phyloP scores from a whole-genome alignment of 2,329 filamentous ascomycete species.

The Apiospora sp. region DNA sequence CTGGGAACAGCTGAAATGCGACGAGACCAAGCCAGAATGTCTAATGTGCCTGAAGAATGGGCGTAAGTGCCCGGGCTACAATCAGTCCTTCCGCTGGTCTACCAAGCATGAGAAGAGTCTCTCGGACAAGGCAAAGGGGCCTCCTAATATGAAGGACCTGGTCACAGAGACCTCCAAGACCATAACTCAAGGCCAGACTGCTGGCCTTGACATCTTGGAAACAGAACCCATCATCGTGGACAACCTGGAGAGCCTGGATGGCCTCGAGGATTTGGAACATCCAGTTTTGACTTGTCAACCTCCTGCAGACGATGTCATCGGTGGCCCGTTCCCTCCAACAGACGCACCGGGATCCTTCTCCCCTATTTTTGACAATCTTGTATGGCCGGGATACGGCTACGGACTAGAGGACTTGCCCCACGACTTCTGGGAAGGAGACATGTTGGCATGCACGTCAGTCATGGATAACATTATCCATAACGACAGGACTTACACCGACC shows the following conservation, averaged over 20 bases:
- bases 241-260: background rate
- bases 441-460: background rate
- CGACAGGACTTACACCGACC: slow-evolving; percentile 16
- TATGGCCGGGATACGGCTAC: slow-evolving; percentile 29
- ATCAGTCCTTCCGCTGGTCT: slow-evolving; percentile 49
- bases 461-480: slow-evolving; percentile 1
- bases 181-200: background rate
- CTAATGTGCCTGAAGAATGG: slow-evolving; percentile 41
- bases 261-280: background rate
- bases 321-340: background rate
- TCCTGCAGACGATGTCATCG: background rate
- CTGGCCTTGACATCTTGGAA: background rate
- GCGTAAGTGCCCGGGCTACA: slow-evolving; percentile 42
- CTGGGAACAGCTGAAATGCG: slow-evolving; percentile 41
- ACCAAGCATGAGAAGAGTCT: slow-evolving; percentile 48
- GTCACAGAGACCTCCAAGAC: slow-evolving; percentile 28
- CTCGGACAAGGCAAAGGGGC: slow-evolving; percentile 24
- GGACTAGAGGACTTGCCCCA: slow-evolving; percentile 29
- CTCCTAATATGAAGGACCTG: slow-evolving; percentile 27
- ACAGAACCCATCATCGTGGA: slow-evolving; percentile 16
- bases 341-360: slow-evolving; percentile 7
- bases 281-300: slow-evolving; percentile 1
- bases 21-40: slow-evolving; percentile 42
- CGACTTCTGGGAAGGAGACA: slow-evolving; percentile 29
- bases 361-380: slow-evolving; percentile 27